Base-by-base conservation (phyloP, 352 stramenopile species). In the Pythium phragmiticola region DNA sequence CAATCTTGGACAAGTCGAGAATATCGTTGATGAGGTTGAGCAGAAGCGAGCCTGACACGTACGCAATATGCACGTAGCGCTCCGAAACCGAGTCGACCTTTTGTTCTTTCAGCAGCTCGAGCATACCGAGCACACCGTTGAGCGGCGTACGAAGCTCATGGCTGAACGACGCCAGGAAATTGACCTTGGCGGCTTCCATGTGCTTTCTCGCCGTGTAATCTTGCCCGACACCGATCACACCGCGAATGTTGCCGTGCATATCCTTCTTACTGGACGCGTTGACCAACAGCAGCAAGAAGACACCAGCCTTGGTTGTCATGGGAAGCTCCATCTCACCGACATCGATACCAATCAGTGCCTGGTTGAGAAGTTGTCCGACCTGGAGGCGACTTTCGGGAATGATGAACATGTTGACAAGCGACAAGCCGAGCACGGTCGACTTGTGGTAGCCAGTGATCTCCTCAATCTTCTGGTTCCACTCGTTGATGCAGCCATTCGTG, bases 21-120 rank as follows among this genome's bases (percentile, higher is more conserved):
- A 98, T 90, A 57, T 98, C 90, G 56, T 96, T 96, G 65, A 97
- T 97, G 33, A 98, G 61, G 50, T 93, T 94, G 43, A 98, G 75
- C 12, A 98, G 60, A n/a, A 95, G 68, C 13, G 82, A 92, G 2
- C 86, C 86, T 0, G 84, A 93, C 17, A 93, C 84, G 63, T 93
- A 93, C 7, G 84, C 84, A 77, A 93, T 95, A 63, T 95, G 82
- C 5, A 93, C 86, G 53, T 92, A 93, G 41, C 86, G 69, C 57
- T 92, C 73, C 0, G 81, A 72, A n/a, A 76, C 67, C 39, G 82
- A 81, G n/a, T 87, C 79, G 5, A 95, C 65, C 23, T 89, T 77
- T 33, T 91, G 77, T 42, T 96, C 83, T 36, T 88, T 89, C 50
- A 95, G 55, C 30, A 95, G 30, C 56, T 95, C 84, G 26, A 93